Percentiles rank a stretch among this genome's conserved stretches.
Conservation (phyloP, 2,329 filamentous ascomycete species). For the Exophiala viscosa region DNA sequence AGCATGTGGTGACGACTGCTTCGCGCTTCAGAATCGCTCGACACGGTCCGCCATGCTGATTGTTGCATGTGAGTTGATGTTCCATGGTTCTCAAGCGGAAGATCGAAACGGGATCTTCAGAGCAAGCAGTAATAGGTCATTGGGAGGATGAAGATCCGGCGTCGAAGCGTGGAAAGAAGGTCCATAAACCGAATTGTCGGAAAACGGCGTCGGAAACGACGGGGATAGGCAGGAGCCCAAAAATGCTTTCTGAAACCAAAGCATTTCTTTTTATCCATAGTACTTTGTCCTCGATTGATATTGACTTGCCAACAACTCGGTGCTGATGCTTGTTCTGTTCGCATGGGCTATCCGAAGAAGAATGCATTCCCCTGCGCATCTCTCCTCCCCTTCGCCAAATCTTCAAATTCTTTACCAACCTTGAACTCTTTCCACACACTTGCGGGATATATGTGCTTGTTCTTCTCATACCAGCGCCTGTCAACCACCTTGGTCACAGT, state of each 20-base stretch:
- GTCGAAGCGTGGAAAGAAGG: background rate
- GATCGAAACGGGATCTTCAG: conserved; percentile 16
- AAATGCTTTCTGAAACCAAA: too few relatives aligned
- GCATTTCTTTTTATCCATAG: too few relatives aligned
- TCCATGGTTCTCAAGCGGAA: conserved; percentile 73
- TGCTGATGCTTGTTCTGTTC: too few relatives aligned
- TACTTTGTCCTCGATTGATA: too few relatives aligned
- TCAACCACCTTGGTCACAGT: conserved; percentile 89
- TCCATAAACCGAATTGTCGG: too few relatives aligned
- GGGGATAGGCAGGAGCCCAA: background rate
- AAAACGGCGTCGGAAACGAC: too few relatives aligned
- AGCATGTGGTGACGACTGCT: conserved; percentile 86
- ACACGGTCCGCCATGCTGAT: conserved; percentile 58
- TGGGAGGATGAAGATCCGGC: background rate
- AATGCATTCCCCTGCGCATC: conserved; percentile 89
- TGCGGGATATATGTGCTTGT: conserved; percentile 97
- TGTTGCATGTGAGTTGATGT: conserved; percentile 72
- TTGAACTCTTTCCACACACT: conserved; percentile 96
- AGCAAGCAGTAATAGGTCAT: conserved; percentile 6
- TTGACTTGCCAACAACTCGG: too few relatives aligned
- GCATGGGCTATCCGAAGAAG: conserved; percentile 72
- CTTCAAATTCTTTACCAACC: conserved; percentile 70
- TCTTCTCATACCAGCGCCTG: conserved; percentile 91
- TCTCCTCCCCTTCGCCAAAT: conserved; percentile 66
- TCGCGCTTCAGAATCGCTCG: conserved; percentile 63